Conservation (phyloP, 2,329 filamentous ascomycete genomes). For the Emydomyces testavorans region DNA sequence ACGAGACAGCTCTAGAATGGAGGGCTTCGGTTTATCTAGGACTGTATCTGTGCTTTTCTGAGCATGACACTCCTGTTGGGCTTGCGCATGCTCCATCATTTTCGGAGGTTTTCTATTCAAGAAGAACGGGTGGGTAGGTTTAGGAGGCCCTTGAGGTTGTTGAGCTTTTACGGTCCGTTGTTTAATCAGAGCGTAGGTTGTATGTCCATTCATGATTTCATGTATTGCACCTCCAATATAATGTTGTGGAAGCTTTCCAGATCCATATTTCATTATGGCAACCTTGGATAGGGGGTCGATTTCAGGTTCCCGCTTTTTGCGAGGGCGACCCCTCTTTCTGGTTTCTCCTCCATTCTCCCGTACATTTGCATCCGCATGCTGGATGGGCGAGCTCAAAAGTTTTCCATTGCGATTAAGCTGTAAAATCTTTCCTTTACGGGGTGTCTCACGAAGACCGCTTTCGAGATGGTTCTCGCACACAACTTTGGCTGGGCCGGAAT, state of each 20-base stretch:
- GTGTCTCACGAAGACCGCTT: neutral
- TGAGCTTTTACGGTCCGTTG: slow-evolving; percentile 1
- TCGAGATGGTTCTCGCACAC: neutral
- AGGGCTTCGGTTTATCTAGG: neutral
- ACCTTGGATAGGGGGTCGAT: slow-evolving; percentile 28
- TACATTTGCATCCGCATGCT: slow-evolving; percentile 10
- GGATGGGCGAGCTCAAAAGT: slow-evolving; percentile 30
- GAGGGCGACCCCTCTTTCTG: slow-evolving; percentile 24
- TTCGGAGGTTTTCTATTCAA: slow-evolving; percentile 40
- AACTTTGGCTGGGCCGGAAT: neutral
- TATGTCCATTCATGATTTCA: slow-evolving; percentile 44
- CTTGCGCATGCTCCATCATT: neutral
- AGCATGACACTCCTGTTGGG: neutral
- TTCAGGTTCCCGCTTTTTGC: slow-evolving; percentile 27
- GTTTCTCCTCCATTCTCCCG: neutral
- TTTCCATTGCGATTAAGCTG: slow-evolving; percentile 36
- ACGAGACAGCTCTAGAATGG: neutral
- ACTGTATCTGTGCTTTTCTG: neutral
- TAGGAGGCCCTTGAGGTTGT: slow-evolving; percentile 25
- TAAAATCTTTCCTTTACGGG: slow-evolving; percentile 33
- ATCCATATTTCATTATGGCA: slow-evolving; percentile 50
- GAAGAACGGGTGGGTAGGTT: slow-evolving; percentile 59
- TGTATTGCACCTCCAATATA: slow-evolving; percentile 51
- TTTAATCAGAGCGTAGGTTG: slow-evolving; percentile 19
- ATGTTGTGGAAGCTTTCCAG: slow-evolving; percentile 35